Conservation (phyloP, 2,329 filamentous ascomycete species). For the Cercospora berteroae region DNA sequence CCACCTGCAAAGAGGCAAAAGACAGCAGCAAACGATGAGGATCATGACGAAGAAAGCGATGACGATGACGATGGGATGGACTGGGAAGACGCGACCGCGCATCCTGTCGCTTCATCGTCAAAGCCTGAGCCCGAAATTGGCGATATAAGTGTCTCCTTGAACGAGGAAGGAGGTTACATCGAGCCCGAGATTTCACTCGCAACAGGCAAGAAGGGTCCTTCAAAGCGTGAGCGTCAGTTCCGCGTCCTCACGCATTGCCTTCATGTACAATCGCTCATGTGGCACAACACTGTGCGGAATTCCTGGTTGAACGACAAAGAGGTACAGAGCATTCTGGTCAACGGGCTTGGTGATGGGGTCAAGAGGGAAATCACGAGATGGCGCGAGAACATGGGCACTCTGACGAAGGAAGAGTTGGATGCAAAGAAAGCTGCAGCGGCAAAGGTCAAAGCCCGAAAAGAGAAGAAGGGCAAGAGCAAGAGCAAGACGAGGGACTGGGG, state of each 20-base stretch:
- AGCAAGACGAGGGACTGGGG: constrained; percentile 67
- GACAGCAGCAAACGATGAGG: constrained; percentile 33
- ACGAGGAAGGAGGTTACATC: constrained; percentile 42
- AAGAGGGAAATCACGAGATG: constrained; percentile 73
- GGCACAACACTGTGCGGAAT: constrained; percentile 85
- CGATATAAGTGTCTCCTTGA: constrained; percentile 37
- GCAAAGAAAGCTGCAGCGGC: constrained; percentile 37
- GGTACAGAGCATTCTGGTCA: constrained; percentile 71
- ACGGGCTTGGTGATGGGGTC: constrained; percentile 66
- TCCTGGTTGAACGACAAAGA: constrained; percentile 76
- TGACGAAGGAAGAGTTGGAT: constrained; percentile 40
- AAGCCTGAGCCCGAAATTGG: constrained; percentile 32
- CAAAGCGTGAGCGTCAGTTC: constrained; percentile 78
- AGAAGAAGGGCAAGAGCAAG: constrained; percentile 43
- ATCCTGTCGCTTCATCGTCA: constrained; percentile 33
- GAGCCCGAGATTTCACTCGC: constrained; percentile 43
- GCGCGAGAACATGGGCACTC: constrained; percentile 65
- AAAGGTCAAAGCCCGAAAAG: constrained; percentile 42
- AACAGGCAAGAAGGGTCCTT: constrained; percentile 72
- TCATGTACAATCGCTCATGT: constrained; percentile 83
- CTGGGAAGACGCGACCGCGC: constrained; percentile 54
- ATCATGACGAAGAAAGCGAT: constrained; percentile 52
- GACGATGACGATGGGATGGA: constrained; percentile 57
- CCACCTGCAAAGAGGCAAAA: constrained; percentile 45
- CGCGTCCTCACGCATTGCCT: constrained; percentile 78